phyloP scores from a whole-genome alignment of 2,329 filamentous ascomycete genomes.

The Colletotrichum spinosum region DNA sequence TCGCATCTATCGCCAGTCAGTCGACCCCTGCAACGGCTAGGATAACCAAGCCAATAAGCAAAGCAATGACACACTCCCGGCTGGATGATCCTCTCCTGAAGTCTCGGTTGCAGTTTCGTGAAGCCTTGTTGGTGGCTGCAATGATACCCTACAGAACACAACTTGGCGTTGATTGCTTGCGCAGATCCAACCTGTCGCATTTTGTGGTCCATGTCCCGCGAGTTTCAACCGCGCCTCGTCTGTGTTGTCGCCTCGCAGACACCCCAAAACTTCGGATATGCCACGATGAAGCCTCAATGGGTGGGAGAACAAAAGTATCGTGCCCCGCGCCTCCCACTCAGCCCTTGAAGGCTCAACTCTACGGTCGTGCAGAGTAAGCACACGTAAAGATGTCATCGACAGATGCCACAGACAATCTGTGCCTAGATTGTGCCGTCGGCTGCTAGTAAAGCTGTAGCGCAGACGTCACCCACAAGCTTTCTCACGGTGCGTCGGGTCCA shows the following conservation, averaged over 20 bases:
- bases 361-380: neutral
- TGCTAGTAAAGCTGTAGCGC: constrained; percentile 11
- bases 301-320: neutral
- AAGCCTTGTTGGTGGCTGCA: constrained; percentile 12
- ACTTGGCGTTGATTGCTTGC: constrained; percentile 20
- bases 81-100: constrained; percentile 18
- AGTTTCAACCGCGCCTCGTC: constrained; percentile 25
- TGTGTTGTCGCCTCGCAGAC: constrained; percentile 1
- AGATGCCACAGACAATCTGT: neutral
- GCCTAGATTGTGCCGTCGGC: neutral
- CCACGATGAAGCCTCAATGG: constrained; percentile 30
- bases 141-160: constrained; percentile 29
- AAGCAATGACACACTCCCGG: neutral
- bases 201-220: constrained; percentile 19
- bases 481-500: constrained; percentile 5
- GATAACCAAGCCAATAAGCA: neutral
- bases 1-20: constrained; percentile 20
- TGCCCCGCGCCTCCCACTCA: constrained; percentile 9
- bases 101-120: constrained; percentile 33
- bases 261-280: constrained; percentile 10
- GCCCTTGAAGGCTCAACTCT: constrained; percentile 13
- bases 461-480: constrained; percentile 6
- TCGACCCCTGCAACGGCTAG: constrained; percentile 18
- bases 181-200: constrained; percentile 23
- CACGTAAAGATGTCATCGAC: neutral